phyloP scores from a whole-genome alignment of 768 basidiomycete genomes.

The Tulasnella calospora region DNA sequence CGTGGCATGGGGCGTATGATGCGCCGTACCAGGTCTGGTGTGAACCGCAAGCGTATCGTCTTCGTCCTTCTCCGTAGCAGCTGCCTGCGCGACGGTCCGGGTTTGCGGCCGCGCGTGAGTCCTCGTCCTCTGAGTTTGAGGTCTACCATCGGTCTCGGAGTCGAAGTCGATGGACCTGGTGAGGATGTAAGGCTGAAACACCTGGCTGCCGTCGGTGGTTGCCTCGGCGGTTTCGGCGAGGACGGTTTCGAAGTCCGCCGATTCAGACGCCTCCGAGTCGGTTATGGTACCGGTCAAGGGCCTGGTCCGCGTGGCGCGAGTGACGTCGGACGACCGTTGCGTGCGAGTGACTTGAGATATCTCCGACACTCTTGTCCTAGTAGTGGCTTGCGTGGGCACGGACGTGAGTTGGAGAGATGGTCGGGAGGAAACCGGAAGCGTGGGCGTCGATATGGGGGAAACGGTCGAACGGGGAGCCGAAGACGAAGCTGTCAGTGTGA shows the following conservation, averaged over 20 bases:
- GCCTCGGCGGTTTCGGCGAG: not conserved
- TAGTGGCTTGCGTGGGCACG: not conserved
- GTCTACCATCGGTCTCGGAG: not conserved
- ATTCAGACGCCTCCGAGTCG: not conserved
- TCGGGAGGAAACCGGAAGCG: not conserved
- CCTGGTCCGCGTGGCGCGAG: not conserved
- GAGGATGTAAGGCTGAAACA: not conserved
- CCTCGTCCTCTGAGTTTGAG: no score
- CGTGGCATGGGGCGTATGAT: not conserved
- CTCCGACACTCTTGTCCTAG: not conserved
- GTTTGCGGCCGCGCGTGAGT: no score
- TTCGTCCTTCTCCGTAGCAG: not conserved
- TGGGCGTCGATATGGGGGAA: not conserved
- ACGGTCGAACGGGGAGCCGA: not conserved
- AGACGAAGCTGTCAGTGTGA: not conserved
- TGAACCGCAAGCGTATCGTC: not conserved
- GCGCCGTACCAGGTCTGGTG: not conserved
- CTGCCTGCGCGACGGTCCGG: not conserved
- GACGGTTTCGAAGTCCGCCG: not conserved
- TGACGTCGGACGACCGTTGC: not conserved
- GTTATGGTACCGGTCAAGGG: not conserved
- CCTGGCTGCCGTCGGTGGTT: not conserved
- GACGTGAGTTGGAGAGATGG: not conserved
- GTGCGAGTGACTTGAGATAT: not conserved
- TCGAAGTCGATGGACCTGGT: not conserved